phyloP scores from a whole-genome alignment of 192 early-diverging fungal genomes.

The Geranomyces michiganensis region DNA sequence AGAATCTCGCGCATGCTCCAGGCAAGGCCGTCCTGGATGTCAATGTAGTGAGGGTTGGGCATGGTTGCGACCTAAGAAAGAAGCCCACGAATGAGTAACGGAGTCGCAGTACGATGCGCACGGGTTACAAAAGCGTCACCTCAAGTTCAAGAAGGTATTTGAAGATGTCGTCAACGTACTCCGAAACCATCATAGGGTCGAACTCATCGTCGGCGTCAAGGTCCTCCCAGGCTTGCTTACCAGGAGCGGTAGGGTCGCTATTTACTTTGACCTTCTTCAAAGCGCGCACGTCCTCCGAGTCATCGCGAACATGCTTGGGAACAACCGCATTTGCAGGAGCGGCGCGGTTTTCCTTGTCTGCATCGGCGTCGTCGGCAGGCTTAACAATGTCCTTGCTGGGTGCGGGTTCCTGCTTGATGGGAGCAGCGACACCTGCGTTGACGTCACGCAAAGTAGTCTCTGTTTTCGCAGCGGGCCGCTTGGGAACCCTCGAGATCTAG shows the following conservation, averaged over 20 bases:
- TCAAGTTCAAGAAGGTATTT: conserved; percentile 79
- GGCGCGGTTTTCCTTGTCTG: conserved; percentile 21
- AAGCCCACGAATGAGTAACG: neutral
- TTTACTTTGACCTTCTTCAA: conserved; percentile 30
- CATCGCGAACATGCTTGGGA: conserved; percentile 23
- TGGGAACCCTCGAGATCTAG: too few relatives aligned
- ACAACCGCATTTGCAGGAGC: neutral
- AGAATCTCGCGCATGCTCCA: conserved; percentile 94
- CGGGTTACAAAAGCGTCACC: conserved; percentile 36
- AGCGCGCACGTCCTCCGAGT: conserved; percentile 14
- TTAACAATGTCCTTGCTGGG: too few relatives aligned
- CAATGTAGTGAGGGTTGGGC: conserved; percentile 83
- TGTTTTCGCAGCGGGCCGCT: too few relatives aligned
- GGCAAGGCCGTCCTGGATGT: conserved; percentile 77
- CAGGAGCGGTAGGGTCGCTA: neutral
- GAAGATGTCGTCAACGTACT: conserved; percentile 94
- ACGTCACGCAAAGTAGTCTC: too few relatives aligned
- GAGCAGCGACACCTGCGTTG: too few relatives aligned
- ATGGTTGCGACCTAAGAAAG: conserved; percentile 57
- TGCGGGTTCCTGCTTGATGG: too few relatives aligned
- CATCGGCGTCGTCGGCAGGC: neutral
- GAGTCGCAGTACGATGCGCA: neutral
- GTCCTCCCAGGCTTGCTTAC: conserved; percentile 54
- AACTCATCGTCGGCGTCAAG: conserved; percentile 74
- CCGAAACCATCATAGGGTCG: conserved; percentile 92